phyloP scores from a whole-genome alignment of 805 yeast genomes.

The Isabelozyma gotoi region DNA sequence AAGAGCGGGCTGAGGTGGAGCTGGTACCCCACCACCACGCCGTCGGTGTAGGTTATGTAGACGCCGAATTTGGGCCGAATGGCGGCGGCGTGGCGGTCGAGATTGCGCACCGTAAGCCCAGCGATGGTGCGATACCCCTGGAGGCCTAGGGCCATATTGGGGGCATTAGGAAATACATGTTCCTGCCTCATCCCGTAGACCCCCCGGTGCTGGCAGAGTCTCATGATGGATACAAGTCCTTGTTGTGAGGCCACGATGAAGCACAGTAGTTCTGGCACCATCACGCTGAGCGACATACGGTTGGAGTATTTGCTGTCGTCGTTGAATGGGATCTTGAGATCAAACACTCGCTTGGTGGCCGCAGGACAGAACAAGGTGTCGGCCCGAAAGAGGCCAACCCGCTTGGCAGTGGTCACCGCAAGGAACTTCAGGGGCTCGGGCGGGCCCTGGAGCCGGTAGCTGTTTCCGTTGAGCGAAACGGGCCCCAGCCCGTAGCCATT shows the following conservation, averaged over 20 bases:
- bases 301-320: conserved; percentile 35
- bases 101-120: conserved; percentile 21
- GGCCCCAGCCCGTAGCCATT: too few species aligned
- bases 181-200: conserved; percentile 44
- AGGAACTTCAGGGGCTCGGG: conserved; percentile 8
- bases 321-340: conserved; percentile 30
- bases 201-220: conserved; percentile 37
- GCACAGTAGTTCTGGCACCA: conserved; percentile 37
- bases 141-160: conserved; percentile 22
- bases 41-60: conserved; percentile 36
- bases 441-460: background rate
- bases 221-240: conserved; percentile 35
- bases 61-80: background rate
- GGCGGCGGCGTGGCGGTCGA: background rate
- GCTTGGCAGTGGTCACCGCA: conserved; percentile 44
- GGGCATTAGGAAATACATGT: conserved; percentile 38
- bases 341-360: conserved; percentile 44
- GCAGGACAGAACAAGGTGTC: conserved; percentile 49
- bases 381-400: conserved; percentile 44
- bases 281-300: conserved; percentile 32
- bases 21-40: conserved; percentile 23
- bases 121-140: conserved; percentile 30
- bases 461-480: background rate
- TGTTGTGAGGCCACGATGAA: conserved; percentile 36
- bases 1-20: conserved; percentile 9